Evolutionary conservation across 192 early-diverging fungal genomes (phyloP), one percentile per base, ranked within the genome.

Genomic region (Linnemannia zychae): DNA sequence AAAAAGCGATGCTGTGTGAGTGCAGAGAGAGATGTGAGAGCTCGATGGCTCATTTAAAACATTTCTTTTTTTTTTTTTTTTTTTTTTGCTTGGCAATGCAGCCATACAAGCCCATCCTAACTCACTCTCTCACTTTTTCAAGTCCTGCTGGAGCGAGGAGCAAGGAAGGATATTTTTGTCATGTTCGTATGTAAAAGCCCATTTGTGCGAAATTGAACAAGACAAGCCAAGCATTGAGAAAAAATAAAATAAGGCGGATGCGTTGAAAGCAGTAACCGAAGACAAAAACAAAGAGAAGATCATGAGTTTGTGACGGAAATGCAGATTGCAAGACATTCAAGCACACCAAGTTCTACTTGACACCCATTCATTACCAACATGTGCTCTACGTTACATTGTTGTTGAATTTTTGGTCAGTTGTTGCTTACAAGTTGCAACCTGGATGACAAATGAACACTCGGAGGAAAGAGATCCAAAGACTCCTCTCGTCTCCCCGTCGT

Each of bases 191-290:
- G 57, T 60, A 60, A 63, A 63, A 63, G 57, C 57, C 57, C 57
- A 63, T 12, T 63, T n/a, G n/a, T 63, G 24, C 5, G 13, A 49
- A 49, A 49, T 2, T 2, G 16, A 49, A 17, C 2, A 49, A 47
- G 46, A 11, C 24, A 63, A 63, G 31, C 3, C 1, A 12, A 63
- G 4, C 1, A 15, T 15, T 63, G 57, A 15, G 9, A 7, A 20
- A n/a, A n/a, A n/a, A n/a, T n/a, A n/a, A n/a, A n/a, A 57, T n/a
- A n/a, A 22, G 12, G 31, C 28, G 57, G 57, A 63, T 63, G 57
- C 57, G 57, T 63, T 63, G 57, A 63, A 63, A 63, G 57, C 57
- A 63, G 57, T 63, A 63, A 63, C 57, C 57, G 57, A 63, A 33
- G 6, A 11, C 1, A 13, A n/a, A 11, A 7, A 12, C n/a, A 57